phyloP scores from a whole-genome alignment of 2,329 filamentous ascomycete genomes.

The Rhynchosporium agropyri region DNA sequence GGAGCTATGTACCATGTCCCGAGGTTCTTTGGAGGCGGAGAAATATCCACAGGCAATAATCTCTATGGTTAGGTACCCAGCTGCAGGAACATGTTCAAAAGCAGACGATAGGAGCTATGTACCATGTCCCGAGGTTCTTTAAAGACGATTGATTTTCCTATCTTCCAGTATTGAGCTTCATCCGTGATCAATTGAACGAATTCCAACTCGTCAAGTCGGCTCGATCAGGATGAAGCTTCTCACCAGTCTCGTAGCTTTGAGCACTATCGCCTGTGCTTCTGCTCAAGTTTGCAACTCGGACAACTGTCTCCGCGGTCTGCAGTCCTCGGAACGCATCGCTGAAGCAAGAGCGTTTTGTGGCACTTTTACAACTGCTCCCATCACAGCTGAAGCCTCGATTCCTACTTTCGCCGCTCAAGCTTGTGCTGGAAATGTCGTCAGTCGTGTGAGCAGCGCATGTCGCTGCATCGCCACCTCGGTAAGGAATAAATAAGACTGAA shows the following conservation, averaged over 20 bases:
- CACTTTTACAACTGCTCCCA: slow-evolving; percentile 24
- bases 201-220: neutral
- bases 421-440: slow-evolving; percentile 25
- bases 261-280: slow-evolving; percentile 8
- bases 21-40: slow-evolving; percentile 9
- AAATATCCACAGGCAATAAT: slow-evolving; percentile 7
- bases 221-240: slow-evolving; percentile 10
- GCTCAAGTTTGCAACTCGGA: slow-evolving; percentile 25
- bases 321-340: slow-evolving; percentile 16
- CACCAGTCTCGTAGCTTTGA: slow-evolving; percentile 5
- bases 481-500: neutral
- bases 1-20: slow-evolving; percentile 2
- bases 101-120: neutral
- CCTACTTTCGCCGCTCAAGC: slow-evolving; percentile 24
- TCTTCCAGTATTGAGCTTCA: neutral
- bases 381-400: slow-evolving; percentile 20
- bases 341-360: slow-evolving; percentile 26
- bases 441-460: slow-evolving; percentile 29
- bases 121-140: neutral
- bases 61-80: neutral
- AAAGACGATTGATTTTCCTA: neutral
- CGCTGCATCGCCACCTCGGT: slow-evolving; percentile 23
- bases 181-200: neutral
- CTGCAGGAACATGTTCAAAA: slow-evolving; percentile 10
- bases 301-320: slow-evolving; percentile 28